phyloP scores from a whole-genome alignment of 2,329 filamentous ascomycete species.

The Ceratocystis eucalypticola region DNA sequence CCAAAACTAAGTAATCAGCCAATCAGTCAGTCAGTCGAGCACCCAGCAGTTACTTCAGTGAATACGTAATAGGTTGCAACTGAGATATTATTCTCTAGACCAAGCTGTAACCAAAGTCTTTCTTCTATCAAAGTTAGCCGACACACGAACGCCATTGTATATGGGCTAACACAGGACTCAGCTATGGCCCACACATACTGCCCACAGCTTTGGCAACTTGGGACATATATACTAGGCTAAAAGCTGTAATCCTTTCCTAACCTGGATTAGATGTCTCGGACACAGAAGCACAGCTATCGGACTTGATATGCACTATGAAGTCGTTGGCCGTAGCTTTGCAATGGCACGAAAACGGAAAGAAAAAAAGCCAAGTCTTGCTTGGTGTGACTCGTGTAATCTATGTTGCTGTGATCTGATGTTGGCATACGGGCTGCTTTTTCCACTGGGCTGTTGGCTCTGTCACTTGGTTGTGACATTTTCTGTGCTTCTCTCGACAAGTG shows the following conservation, averaged over 20 bases:
- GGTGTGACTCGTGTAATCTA: too few species aligned
- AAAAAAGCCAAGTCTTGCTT: not conserved
- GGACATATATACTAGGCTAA: not conserved
- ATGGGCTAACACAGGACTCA: too few species aligned
- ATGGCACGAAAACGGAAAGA: not conserved
- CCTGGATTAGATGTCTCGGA: not conserved
- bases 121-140: slow-evolving; percentile 5
- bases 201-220: not conserved
- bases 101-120: not conserved
- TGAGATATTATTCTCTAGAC: not conserved
- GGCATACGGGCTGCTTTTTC: too few species aligned
- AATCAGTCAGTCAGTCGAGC: not conserved
- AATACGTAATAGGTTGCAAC: not conserved
- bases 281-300: not conserved
- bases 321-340: not conserved
- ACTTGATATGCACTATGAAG: not conserved
- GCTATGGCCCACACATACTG: not conserved
- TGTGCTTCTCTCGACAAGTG: too few species aligned
- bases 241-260: not conserved
- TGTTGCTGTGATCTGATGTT: too few species aligned
- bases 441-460: too few species aligned
- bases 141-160: not conserved
- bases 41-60: not conserved
- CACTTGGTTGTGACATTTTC: too few species aligned
- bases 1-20: not conserved